Evolutionary conservation across 164 flowering plant genomes (phyloP).

Genomic region (Paratinospora sagittata): DNA sequence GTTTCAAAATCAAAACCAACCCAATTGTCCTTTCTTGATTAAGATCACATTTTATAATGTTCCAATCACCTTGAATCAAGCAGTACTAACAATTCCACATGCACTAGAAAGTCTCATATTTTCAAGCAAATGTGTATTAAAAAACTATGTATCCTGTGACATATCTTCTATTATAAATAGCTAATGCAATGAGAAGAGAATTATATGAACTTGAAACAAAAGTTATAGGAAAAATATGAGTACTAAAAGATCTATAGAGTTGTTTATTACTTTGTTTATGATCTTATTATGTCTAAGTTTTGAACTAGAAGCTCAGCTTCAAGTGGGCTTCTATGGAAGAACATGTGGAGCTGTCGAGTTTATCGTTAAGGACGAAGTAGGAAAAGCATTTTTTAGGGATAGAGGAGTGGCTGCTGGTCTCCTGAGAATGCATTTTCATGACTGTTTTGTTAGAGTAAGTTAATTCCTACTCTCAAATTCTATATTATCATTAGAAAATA

Average conservation of each 20-base stretch:
- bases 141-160: neutral
- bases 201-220: neutral
- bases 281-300: conserved; percentile 12
- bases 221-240: conserved; percentile 7
- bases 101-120: neutral
- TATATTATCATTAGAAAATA: neutral
- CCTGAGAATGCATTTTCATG: conserved; percentile 51
- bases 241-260: neutral
- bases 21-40: conserved; percentile 1
- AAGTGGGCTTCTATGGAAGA: conserved; percentile 33
- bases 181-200: neutral
- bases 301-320: conserved; percentile 33
- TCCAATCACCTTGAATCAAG: neutral
- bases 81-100: neutral
- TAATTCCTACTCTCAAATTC: neutral
- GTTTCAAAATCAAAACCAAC: conserved; percentile 1
- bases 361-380: conserved; percentile 25
- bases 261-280: no score
- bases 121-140: neutral
- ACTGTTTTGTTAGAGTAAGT: conserved; percentile 44
- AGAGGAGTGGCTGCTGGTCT: conserved; percentile 33
- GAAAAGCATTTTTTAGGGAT: conserved; percentile 16
- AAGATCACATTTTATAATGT: neutral
- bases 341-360: conserved; percentile 27
- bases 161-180: conserved; percentile 6